These are phyloP conservation scores for Pleurotus djamor DNA, from an alignment of 768 basidiomycete genomes.

Conservation along the genomic window DNA sequence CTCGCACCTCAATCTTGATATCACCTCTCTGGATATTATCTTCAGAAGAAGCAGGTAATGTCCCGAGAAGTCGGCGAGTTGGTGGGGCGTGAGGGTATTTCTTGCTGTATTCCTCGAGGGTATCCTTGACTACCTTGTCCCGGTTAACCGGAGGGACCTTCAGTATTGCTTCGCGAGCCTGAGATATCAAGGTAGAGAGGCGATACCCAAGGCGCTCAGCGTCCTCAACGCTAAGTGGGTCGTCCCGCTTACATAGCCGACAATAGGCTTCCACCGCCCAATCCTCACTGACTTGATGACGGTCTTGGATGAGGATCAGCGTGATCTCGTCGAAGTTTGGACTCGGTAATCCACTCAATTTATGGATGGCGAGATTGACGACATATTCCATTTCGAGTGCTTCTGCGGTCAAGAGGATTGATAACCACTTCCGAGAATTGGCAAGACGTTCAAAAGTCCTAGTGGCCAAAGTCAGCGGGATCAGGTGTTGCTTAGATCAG, in stretches of 20 bases:
- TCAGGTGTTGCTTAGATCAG: neutral
- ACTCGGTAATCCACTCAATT: neutral
- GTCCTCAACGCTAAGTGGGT: constrained; percentile 27
- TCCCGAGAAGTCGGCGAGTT: neutral
- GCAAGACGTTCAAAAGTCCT: neutral
- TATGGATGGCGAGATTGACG: neutral
- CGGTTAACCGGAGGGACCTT: neutral
- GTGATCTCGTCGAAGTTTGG: neutral
- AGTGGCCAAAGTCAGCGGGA: neutral
- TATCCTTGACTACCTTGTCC: neutral
- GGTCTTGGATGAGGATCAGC: neutral
- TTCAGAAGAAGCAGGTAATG: too few relatives aligned
- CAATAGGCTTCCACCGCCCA: constrained; percentile 24
- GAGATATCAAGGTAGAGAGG: constrained; percentile 2
- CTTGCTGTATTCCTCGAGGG: too few relatives aligned
- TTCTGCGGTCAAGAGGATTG: neutral
- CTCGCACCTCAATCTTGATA: too few relatives aligned
- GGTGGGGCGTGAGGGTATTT: too few relatives aligned
- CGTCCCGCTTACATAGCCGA: constrained; percentile 27
- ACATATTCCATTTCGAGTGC: neutral
- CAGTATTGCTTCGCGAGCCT: constrained; percentile 3
- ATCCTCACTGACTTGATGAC: neutral
- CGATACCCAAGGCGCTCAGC: constrained; percentile 25
- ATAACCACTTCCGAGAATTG: neutral
- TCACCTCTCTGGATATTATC: too few relatives aligned